Evolutionary conservation across 768 basidiomycete species (phyloP).

Genomic region (Lanmaoa pseudosensibilis): DNA sequence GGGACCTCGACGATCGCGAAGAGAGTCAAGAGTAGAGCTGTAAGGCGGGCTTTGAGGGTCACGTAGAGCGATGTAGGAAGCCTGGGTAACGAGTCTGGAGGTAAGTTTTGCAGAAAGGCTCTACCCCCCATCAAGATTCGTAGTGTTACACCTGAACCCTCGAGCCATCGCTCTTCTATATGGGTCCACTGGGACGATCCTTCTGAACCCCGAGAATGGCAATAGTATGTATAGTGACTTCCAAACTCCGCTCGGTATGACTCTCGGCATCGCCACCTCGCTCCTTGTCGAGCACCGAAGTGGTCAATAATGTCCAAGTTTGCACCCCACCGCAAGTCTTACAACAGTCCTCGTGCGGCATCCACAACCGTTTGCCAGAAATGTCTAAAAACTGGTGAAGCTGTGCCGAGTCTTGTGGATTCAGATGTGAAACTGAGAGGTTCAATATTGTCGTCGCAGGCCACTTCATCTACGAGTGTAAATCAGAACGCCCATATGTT

Average conservation of each 20-base stretch:
- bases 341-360: constrained; percentile 62
- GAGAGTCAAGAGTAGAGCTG: constrained; percentile 41
- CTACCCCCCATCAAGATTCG: constrained; percentile 60
- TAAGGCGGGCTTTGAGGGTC: constrained; percentile 47
- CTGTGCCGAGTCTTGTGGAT: background rate
- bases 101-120: constrained; percentile 53
- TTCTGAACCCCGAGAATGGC: constrained; percentile 9
- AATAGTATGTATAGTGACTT: background rate
- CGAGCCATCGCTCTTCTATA: constrained; percentile 1
- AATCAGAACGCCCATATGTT: constrained; percentile 74
- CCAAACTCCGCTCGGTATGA: constrained; percentile 11
- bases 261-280: background rate
- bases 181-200: constrained; percentile 18
- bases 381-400: constrained; percentile 65
- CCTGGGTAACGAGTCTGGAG: constrained; percentile 54
- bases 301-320: constrained; percentile 65
- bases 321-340: constrained; percentile 67
- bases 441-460: constrained; percentile 41
- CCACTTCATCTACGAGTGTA: constrained; percentile 93
- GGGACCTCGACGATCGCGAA: constrained; percentile 57
- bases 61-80: constrained; percentile 57
- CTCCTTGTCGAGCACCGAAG: background rate
- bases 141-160: background rate
- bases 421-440: background rate
- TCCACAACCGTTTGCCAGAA: constrained; percentile 79